phyloP scores from a whole-genome alignment of 441 rosid genomes.

The Capsella rubella region DNA sequence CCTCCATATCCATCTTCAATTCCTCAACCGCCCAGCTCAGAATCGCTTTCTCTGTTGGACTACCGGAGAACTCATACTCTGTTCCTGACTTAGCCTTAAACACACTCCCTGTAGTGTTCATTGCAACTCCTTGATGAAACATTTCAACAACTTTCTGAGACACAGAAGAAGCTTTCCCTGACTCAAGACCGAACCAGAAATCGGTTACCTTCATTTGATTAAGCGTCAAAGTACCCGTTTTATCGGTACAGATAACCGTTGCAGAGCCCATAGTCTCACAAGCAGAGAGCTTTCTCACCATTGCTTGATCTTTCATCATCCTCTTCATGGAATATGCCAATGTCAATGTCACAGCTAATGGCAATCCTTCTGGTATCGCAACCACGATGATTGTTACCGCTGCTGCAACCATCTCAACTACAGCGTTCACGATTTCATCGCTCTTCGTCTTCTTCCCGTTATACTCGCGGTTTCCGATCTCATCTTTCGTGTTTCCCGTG shows the following conservation, averaged over 20 bases:
- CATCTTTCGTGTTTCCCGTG: constrained; percentile 55
- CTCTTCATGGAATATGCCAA: constrained; percentile 65
- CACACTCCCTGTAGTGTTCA: constrained; percentile 68
- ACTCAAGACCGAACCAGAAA: constrained; percentile 53
- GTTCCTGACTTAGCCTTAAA: constrained; percentile 44
- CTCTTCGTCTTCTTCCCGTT: constrained; percentile 47
- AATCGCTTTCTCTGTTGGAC: constrained; percentile 66
- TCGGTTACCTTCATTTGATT: constrained; percentile 60
- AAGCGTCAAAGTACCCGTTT: constrained; percentile 63
- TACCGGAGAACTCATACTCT: constrained; percentile 56
- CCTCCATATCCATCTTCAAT: constrained; percentile 61
- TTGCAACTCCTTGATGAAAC: constrained; percentile 63
- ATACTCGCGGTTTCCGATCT: constrained; percentile 47
- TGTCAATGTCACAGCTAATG: constrained; percentile 60
- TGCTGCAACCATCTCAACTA: constrained; percentile 53
- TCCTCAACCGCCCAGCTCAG: constrained; percentile 60
- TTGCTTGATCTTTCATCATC: constrained; percentile 64
- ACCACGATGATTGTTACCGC: constrained; percentile 60
- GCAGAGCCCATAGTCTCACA: constrained; percentile 66
- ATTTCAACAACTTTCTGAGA: constrained; percentile 44
- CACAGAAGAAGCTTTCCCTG: constrained; percentile 35
- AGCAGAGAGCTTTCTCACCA: constrained; percentile 65
- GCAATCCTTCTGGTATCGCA: constrained; percentile 64
- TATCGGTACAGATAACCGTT: constrained; percentile 60
- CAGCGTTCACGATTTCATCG: constrained; percentile 55